Evolutionary conservation across 768 basidiomycete genomes (phyloP).

Genomic region (Leccinellum luteum): DNA sequence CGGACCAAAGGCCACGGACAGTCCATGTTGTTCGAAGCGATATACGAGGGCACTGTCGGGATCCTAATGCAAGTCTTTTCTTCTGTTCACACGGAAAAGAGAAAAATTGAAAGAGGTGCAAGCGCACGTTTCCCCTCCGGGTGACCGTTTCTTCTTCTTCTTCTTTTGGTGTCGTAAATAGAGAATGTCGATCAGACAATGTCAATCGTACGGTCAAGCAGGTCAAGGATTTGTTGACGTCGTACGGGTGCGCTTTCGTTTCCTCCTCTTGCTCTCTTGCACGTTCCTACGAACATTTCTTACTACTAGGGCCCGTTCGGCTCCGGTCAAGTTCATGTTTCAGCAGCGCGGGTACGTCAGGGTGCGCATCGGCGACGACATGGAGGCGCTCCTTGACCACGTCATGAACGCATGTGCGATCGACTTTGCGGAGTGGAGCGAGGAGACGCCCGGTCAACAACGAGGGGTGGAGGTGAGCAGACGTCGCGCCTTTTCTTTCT

Average conservation of each 20-base stretch:
- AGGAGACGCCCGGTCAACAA: constrained; percentile 30
- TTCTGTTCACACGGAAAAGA: not conserved
- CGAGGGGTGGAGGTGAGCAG: constrained; percentile 35
- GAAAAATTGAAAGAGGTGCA: not conserved
- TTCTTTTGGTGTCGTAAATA: constrained; percentile 20
- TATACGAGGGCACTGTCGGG: constrained; percentile 57
- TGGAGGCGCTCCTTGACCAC: constrained; percentile 37
- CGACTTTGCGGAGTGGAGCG: constrained; percentile 41
- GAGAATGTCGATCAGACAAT: constrained; percentile 65
- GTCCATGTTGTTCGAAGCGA: constrained; percentile 56
- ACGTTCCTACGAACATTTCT: too few species aligned
- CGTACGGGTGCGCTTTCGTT: constrained; percentile 39
- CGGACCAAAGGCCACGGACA: constrained; percentile 50
- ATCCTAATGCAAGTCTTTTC: constrained; percentile 55
- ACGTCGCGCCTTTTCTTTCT: not conserved
- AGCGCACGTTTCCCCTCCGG: not conserved
- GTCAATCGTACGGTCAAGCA: constrained; percentile 57
- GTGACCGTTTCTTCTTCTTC: not conserved
- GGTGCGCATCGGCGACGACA: constrained; percentile 38
- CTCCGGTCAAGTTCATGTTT: constrained; percentile 68
- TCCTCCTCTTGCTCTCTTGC: not conserved
- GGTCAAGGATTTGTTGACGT: constrained; percentile 50
- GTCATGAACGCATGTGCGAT: constrained; percentile 42
- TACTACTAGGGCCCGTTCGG: constrained; percentile 49
- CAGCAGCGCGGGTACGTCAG: constrained; percentile 51